A percentile compares a stretch with the other conserved stretches of the same genome.
Conservation (phyloP, 352 stramenopile genomes). For the Saprolegnia diclina region DNA sequence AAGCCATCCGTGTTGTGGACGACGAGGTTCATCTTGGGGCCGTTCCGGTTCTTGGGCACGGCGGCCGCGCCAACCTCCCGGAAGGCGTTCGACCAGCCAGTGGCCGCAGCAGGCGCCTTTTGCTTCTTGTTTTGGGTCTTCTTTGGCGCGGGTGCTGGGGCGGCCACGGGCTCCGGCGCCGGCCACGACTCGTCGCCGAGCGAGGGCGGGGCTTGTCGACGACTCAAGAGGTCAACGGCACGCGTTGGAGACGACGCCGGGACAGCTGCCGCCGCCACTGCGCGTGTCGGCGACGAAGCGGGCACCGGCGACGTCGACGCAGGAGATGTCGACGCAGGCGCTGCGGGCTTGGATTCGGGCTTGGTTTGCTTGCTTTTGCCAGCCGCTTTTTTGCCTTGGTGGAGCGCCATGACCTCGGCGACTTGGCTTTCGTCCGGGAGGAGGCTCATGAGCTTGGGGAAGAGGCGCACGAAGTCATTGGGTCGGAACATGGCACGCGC, state of each 20-base stretch:
- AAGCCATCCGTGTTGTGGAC: constrained; percentile 54
- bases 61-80: constrained; percentile 52
- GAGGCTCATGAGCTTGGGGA: constrained; percentile 60
- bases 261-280: constrained; percentile 29
- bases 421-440: constrained; percentile 22
- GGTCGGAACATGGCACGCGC: constrained; percentile 56
- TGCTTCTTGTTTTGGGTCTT: constrained; percentile 28
- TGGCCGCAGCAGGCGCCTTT: constrained; percentile 37
- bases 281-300: constrained; percentile 37
- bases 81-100: constrained; percentile 67
- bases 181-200: constrained; percentile 27
- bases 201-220: constrained; percentile 48
- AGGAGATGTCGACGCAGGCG: not conserved
- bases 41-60: constrained; percentile 27
- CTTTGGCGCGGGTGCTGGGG: constrained; percentile 31
- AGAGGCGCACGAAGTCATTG: constrained; percentile 62
- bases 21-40: constrained; percentile 39
- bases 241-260: not conserved
- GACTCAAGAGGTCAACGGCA: not conserved
- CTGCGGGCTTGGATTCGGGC: not conserved
- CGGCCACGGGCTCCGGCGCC: constrained; percentile 2
- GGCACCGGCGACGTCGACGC: not conserved
- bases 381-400: constrained; percentile 5
- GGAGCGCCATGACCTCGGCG: constrained; percentile 21
- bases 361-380: not conserved